These are phyloP conservation scores for Kalmusia sp. DNA, from an alignment of 2,329 filamentous ascomycete species.

Conservation along the genomic window DNA sequence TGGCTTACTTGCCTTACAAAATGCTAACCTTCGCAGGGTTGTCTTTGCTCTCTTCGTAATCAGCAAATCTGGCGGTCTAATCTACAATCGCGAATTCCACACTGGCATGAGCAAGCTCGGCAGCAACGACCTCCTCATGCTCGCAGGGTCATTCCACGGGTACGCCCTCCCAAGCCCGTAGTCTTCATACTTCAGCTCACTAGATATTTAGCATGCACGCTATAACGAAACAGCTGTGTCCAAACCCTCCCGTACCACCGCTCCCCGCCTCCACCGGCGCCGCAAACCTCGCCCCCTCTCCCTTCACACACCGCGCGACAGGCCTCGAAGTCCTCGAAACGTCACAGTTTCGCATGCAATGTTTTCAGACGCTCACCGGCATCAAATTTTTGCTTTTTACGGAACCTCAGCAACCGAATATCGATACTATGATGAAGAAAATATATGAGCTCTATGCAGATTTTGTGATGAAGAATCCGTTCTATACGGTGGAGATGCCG, in stretches of 20 bases:
- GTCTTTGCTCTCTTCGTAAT: slow-evolving; percentile 96
- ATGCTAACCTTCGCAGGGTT: slow-evolving; percentile 67
- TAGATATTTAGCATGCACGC: slow-evolving; percentile 63
- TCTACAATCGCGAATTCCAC: slow-evolving; percentile 95
- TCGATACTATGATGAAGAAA: slow-evolving; percentile 81
- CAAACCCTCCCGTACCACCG: slow-evolving; percentile 40
- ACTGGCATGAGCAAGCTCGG: slow-evolving; percentile 85
- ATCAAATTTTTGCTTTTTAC: slow-evolving; percentile 97
- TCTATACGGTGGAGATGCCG: slow-evolving; percentile 98
- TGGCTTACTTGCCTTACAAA: background rate
- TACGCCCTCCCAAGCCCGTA: slow-evolving; percentile 52
- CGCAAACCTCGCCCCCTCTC: slow-evolving; percentile 39
- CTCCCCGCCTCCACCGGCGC: slow-evolving; percentile 29
- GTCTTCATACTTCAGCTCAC: slow-evolving; percentile 9
- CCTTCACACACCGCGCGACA: slow-evolving; percentile 59
- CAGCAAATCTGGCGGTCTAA: slow-evolving; percentile 95
- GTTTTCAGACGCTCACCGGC: slow-evolving; percentile 92
- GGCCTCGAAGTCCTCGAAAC: slow-evolving; percentile 94
- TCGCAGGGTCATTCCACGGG: slow-evolving; percentile 98
- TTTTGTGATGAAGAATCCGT: slow-evolving; percentile 99
- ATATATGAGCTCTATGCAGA: slow-evolving; percentile 96
- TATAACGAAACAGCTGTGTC: slow-evolving; percentile 59
- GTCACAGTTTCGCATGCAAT: slow-evolving; percentile 92
- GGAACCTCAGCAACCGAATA: slow-evolving; percentile 84
- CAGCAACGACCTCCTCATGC: slow-evolving; percentile 95